These are phyloP conservation scores for Eucalyptus marginata DNA, from an alignment of 345 rosid genomes.

Conservation along the genomic window DNA sequence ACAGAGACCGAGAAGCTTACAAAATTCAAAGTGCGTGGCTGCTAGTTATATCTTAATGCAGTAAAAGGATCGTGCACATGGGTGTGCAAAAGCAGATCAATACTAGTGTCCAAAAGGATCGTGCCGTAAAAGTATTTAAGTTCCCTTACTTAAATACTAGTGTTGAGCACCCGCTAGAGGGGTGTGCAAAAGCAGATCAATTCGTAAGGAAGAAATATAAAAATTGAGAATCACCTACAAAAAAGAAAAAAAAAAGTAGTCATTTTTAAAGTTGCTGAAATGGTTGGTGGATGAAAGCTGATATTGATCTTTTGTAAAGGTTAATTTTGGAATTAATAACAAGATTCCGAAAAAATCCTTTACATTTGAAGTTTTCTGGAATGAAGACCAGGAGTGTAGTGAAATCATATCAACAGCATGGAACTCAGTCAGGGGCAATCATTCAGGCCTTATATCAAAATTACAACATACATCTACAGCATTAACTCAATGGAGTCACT, in stretches of 20 bases:
- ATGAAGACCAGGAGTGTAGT: too few relatives aligned
- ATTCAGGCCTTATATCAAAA: too few relatives aligned
- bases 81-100: background rate
- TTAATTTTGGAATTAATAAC: background rate
- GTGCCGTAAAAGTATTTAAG: background rate
- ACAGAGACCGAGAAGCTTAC: background rate
- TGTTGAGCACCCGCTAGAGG: background rate
- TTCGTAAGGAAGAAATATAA: background rate
- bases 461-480: too few relatives aligned
- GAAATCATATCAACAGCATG: too few relatives aligned
- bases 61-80: background rate
- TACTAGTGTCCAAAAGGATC: too few relatives aligned
- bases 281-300: background rate
- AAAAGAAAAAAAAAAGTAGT: background rate
- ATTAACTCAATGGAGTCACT: too few relatives aligned
- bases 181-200: background rate
- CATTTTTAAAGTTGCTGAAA: background rate
- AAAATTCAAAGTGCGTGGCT: background rate
- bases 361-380: too few relatives aligned
- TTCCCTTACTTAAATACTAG: background rate
- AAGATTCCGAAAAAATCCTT: too few relatives aligned
- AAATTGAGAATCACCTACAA: background rate
- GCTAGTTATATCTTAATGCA: background rate
- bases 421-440: too few relatives aligned
- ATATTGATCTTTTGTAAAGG: background rate